These are phyloP conservation scores for Paraglomus brasilianum DNA, from an alignment of 192 early-diverging fungal genomes.

Conservation along the genomic window DNA sequence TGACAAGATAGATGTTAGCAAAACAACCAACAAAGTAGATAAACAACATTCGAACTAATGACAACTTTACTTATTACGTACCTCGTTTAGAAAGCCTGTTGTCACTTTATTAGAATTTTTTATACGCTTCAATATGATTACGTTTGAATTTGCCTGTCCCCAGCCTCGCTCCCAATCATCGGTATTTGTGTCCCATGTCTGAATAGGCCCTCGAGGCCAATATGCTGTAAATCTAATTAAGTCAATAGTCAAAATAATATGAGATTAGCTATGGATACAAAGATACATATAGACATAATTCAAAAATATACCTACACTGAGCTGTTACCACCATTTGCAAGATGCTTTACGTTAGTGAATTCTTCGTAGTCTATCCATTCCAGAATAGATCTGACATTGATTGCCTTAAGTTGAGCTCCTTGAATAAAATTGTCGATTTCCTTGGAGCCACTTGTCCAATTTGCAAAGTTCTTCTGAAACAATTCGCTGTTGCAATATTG, in stretches of 20 bases:
- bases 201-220: conserved; percentile 7
- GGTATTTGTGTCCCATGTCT: background rate
- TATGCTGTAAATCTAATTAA: background rate
- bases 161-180: background rate
- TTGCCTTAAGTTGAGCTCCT: conserved; percentile 7
- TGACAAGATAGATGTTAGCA: background rate
- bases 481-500: background rate
- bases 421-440: conserved; percentile 5
- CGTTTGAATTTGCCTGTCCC: background rate
- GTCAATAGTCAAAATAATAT: background rate
- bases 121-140: background rate
- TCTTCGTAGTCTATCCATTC: conserved; percentile 13
- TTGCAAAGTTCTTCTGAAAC: background rate
- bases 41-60: too few relatives aligned
- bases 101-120: conserved; percentile 7
- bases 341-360: conserved; percentile 8
- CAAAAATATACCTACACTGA: background rate
- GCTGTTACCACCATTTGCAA: conserved; percentile 19
- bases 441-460: background rate
- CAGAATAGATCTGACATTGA: background rate
- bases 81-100: background rate
- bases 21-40: background rate
- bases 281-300: background rate
- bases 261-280: too few relatives aligned
- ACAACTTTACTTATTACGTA: background rate